Conservation (phyloP, 495 filamentous ascomycete species). For the Podospora comata region DNA sequence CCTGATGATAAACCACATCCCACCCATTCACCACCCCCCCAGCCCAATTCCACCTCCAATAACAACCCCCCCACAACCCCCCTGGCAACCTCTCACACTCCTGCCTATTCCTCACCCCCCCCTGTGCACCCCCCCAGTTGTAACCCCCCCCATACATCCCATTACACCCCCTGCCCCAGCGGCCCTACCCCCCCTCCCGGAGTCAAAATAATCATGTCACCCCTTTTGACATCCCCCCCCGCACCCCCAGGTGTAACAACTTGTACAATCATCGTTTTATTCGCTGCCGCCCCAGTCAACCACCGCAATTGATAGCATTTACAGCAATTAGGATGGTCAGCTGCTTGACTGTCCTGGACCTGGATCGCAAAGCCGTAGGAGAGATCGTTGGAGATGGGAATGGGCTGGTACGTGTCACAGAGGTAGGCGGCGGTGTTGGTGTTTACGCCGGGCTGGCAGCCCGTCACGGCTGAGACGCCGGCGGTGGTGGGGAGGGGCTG, state of each 20-base stretch:
- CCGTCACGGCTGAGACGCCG: constrained; percentile 19
- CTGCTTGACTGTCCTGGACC: constrained; percentile 26
- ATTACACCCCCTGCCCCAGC: constrained; percentile 43
- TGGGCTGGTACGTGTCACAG: constrained; percentile 49
- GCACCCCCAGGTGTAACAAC: constrained; percentile 50
- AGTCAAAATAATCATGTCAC: constrained; percentile 52
- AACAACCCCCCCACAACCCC: constrained; percentile 49
- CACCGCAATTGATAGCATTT: constrained; percentile 43
- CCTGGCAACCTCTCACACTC: constrained; percentile 46
- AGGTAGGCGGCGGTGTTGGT: constrained; percentile 37
- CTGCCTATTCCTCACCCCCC: constrained; percentile 44
- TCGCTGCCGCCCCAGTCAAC: constrained; percentile 29
- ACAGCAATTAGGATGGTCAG: constrained; percentile 43
- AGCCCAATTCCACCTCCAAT: constrained; percentile 53
- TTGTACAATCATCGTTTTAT: constrained; percentile 55
- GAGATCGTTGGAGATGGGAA: constrained; percentile 41
- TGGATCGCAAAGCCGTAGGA: constrained; percentile 53
- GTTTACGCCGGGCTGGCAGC: constrained; percentile 31
- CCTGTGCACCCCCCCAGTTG: constrained; percentile 47
- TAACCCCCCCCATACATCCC: neutral
- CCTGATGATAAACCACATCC: constrained; percentile 25
- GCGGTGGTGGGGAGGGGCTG: constrained; percentile 17
- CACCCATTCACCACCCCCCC: constrained; percentile 26
- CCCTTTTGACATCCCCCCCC: constrained; percentile 40
- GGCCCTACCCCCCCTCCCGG: constrained; percentile 53